These are phyloP conservation scores for Cynara cardunculus DNA, from an alignment of 129 eudicot genomes.

Conservation along the genomic window DNA sequence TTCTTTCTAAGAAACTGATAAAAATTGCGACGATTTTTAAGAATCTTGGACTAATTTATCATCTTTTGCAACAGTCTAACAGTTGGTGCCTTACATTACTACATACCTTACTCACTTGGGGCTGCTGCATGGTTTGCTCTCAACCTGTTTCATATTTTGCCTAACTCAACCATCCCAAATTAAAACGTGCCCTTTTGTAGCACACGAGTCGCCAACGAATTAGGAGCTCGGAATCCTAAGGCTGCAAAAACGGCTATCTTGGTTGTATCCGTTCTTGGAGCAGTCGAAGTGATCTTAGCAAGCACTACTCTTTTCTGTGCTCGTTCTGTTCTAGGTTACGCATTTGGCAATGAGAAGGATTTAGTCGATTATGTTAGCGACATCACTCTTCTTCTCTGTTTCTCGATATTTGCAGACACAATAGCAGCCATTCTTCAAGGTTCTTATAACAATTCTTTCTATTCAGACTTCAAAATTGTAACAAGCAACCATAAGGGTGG, in stretches of 20 bases:
- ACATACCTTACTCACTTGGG: slow-evolving; percentile 45
- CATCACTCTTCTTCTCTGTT: slow-evolving; percentile 30
- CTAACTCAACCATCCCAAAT: neutral
- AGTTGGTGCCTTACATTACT: slow-evolving; percentile 31
- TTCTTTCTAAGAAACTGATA: neutral
- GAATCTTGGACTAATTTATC: neutral
- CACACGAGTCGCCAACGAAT: slow-evolving; percentile 32
- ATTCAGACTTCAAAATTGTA: neutral
- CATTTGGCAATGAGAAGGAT: slow-evolving; percentile 29
- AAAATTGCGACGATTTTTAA: neutral
- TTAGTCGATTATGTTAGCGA: slow-evolving; percentile 31
- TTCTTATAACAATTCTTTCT: slow-evolving; percentile 1
- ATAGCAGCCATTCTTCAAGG: slow-evolving; percentile 36
- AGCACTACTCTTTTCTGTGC: slow-evolving; percentile 15
- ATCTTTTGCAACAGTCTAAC: slow-evolving; percentile 32
- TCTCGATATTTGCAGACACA: slow-evolving; percentile 33
- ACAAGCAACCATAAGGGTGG: neutral
- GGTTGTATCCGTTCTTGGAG: slow-evolving; percentile 16
- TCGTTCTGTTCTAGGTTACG: slow-evolving; percentile 31
- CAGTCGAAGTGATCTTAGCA: slow-evolving; percentile 28
- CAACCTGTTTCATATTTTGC: neutral
- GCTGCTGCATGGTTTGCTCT: slow-evolving; percentile 47
- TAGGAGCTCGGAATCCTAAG: slow-evolving; percentile 39
- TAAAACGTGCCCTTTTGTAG: slow-evolving; percentile 8
- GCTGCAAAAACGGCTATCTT: slow-evolving; percentile 27